Evolutionary conservation across 208 protist genomes (phyloP).

Genomic region (Crithidia expoeki): DNA sequence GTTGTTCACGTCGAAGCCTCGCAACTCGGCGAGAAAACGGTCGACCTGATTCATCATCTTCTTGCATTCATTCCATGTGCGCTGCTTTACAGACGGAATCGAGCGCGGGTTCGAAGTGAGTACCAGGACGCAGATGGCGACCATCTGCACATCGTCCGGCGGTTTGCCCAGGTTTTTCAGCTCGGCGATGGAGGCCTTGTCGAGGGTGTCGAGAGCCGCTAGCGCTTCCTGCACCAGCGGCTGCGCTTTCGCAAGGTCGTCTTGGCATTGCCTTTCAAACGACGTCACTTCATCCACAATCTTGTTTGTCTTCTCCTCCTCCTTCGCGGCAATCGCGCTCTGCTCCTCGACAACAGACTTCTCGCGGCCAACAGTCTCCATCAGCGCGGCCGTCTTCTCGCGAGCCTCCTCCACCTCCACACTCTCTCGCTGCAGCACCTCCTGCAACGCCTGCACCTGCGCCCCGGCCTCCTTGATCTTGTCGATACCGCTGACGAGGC

Average conservation of each 20-base stretch:
- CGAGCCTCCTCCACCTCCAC: conserved; percentile 96
- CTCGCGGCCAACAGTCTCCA: conserved; percentile 95
- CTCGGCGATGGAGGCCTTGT: conserved; percentile 97
- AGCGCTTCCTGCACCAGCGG: conserved; percentile 95
- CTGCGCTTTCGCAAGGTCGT: conserved; percentile 93
- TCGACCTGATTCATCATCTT: conserved; percentile 97
- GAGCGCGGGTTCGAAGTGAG: conserved; percentile 93
- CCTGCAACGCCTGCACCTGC: conserved; percentile 92
- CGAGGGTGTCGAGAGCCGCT: conserved; percentile 96
- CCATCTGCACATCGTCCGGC: conserved; percentile 94
- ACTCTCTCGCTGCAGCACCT: conserved; percentile 89
- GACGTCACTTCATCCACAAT: conserved; percentile 93
- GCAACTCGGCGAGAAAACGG: conserved; percentile 94
- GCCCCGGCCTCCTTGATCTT: conserved; percentile 93
- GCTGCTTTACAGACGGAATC: conserved; percentile 90
- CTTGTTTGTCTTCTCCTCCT: conserved; percentile 96
- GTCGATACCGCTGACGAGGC: conserved; percentile 93
- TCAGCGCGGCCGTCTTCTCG: conserved; percentile 93
- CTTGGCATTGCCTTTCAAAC: conserved; percentile 88
- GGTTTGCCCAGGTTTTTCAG: conserved; percentile 97
- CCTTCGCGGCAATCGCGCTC: conserved; percentile 93
- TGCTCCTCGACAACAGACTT: conserved; percentile 96
- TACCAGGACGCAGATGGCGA: conserved; percentile 95
- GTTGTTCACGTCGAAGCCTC: conserved; percentile 95
- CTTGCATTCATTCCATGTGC: conserved; percentile 96